These are phyloP conservation scores for Danielia oregonensis DNA, from an alignment of 805 yeast genomes.

Conservation along the genomic window DNA sequence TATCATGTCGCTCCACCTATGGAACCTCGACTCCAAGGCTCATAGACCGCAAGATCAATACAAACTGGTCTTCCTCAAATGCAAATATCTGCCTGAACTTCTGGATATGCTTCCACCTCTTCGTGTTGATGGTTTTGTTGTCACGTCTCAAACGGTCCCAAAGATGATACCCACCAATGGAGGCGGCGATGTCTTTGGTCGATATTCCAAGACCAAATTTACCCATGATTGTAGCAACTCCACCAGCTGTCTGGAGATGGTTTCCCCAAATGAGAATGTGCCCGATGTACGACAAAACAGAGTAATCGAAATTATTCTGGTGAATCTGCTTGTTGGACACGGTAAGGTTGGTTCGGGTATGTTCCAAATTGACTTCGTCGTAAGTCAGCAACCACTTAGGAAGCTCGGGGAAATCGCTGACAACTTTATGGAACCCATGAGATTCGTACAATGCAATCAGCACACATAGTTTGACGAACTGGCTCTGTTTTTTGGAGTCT, in stretches of 20 bases:
- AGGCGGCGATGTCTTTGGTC: slow-evolving; percentile 13
- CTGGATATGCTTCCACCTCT: slow-evolving; percentile 40
- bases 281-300: slow-evolving; percentile 35
- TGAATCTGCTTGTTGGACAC: slow-evolving; percentile 32
- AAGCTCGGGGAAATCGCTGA: slow-evolving; percentile 22
- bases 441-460: slow-evolving; percentile 35
- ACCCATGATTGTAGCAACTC: slow-evolving; percentile 9
- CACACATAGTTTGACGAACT: slow-evolving; percentile 29
- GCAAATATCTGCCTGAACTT: slow-evolving; percentile 34
- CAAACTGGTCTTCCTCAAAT: slow-evolving; percentile 38
- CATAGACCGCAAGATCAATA: slow-evolving; percentile 34
- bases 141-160: slow-evolving; percentile 38
- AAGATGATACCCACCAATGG: slow-evolving; percentile 37
- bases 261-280: slow-evolving; percentile 37
- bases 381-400: slow-evolving; percentile 26
- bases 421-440: slow-evolving; percentile 28
- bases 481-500: slow-evolving; percentile 15
- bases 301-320: slow-evolving; percentile 34
- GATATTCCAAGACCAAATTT: slow-evolving; percentile 19
- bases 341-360: slow-evolving; percentile 31
- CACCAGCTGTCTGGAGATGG: slow-evolving; percentile 19
- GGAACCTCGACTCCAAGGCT: slow-evolving; percentile 23
- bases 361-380: slow-evolving; percentile 29
- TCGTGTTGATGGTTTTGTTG: slow-evolving; percentile 29
- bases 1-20: too few relatives aligned